A percentile compares a stretch with the other conserved stretches of the same genome.
These are phyloP conservation scores for Beauveria medogensis DNA, from an alignment of 2,329 filamentous ascomycete species.

Conservation along the genomic window DNA sequence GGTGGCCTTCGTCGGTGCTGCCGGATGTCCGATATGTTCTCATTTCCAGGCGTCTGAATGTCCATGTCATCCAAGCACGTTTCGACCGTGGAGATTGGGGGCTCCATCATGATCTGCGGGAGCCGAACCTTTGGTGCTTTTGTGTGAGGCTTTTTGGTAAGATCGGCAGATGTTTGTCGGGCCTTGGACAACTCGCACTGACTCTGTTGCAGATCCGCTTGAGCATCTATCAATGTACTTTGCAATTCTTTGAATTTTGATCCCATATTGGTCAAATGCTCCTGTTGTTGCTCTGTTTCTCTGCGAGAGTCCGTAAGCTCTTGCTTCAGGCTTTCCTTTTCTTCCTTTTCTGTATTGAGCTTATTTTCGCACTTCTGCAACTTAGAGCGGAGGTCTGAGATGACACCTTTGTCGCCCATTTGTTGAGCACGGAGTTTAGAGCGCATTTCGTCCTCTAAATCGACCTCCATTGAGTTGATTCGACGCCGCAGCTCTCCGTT, in stretches of 20 bases:
- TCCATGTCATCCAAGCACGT: conserved; percentile 31
- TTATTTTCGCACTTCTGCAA: conserved; percentile 30
- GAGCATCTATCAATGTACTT: background rate
- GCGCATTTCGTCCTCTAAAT: conserved; percentile 68
- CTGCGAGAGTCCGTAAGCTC: conserved; percentile 52
- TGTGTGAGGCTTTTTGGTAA: background rate
- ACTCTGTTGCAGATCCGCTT: conserved; percentile 59
- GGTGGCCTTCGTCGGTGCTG: conserved; percentile 47
- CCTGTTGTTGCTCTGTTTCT: conserved; percentile 57
- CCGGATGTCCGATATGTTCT: conserved; percentile 32
- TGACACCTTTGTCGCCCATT: conserved; percentile 15
- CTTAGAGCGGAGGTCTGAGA: conserved; percentile 31
- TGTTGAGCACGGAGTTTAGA: conserved; percentile 25
- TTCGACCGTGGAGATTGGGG: background rate
- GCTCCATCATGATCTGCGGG: background rate
- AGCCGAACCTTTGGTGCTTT: background rate
- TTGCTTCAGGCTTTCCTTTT: conserved; percentile 37
- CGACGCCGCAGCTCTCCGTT: conserved; percentile 75
- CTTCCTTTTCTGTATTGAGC: conserved; percentile 33
- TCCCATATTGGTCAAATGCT: conserved; percentile 61
- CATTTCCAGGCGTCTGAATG: conserved; percentile 39
- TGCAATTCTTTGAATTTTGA: conserved; percentile 63
- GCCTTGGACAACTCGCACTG: conserved; percentile 28
- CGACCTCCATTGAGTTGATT: conserved; percentile 66
- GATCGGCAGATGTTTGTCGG: background rate